Percentiles rank a stretch among this genome's conserved stretches.
phyloP scores from a whole-genome alignment of 1,284 basidiomycete genomes.

The Cryptococcus neoformans region DNA sequence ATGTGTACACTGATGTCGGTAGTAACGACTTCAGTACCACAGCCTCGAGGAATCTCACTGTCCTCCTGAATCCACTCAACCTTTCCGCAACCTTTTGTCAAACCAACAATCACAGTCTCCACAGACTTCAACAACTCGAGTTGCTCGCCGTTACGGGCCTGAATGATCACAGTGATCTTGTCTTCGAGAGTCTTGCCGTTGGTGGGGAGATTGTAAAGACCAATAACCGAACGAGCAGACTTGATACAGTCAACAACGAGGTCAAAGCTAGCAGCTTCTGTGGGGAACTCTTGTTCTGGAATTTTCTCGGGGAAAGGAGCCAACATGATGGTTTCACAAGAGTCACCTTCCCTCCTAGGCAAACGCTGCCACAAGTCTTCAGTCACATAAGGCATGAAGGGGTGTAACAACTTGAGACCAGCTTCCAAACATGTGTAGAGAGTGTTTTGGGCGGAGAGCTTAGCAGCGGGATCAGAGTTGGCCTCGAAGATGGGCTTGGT shows the following conservation, averaged over 20 bases:
- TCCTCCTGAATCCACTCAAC: constrained; percentile 60
- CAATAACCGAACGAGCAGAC: constrained; percentile 77
- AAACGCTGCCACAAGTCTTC: constrained; percentile 99
- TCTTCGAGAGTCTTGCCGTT: constrained; percentile 58
- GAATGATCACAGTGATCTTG: constrained; percentile 65
- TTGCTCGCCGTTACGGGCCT: constrained; percentile 64
- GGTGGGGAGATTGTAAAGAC: constrained; percentile 85
- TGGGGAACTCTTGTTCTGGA: constrained; percentile 60
- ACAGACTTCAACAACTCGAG: constrained; percentile 68
- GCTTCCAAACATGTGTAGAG: constrained; percentile 92
- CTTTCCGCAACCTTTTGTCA: constrained; percentile 86
- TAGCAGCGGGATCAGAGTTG: constrained; percentile 60
- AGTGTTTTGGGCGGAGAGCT: constrained; percentile 88
- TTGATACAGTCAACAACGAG: constrained; percentile 78
- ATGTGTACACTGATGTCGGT: constrained; percentile 74
- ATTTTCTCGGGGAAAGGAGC: constrained; percentile 69
- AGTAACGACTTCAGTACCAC: constrained; percentile 69
- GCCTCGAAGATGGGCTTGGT: constrained; percentile 96
- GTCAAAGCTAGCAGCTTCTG: constrained; percentile 83
- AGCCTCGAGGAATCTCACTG: constrained; percentile 72
- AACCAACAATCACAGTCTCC: constrained; percentile 67
- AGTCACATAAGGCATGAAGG: constrained; percentile 99
- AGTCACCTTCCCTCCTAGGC: constrained; percentile 76
- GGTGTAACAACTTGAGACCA: constrained; percentile 86
- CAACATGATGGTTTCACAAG: constrained; percentile 84